Base-by-base conservation (phyloP, 169 alveolate genomes). In the Cryptosporidium sp. region DNA sequence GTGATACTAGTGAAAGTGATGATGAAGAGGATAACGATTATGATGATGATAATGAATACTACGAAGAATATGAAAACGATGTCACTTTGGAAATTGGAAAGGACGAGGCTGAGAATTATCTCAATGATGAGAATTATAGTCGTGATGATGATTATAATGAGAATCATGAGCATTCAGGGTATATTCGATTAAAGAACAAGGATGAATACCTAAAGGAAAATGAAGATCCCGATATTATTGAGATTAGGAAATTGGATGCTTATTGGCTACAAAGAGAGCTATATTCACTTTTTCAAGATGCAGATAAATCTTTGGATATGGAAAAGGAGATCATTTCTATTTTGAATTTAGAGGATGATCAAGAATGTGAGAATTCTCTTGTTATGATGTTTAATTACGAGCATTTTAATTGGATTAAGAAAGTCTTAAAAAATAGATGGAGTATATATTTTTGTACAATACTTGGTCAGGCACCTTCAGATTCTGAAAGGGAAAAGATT, bases 251-350 rank as follows among this genome's bases (percentile, higher is more conserved):
- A 75, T 95, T 97, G 33, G 99, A 97, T 91, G 96, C 98, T 12
- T 98, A 96, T 91, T 98, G 99, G 99, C 94, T 98, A 80, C 98
- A 98, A 93, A 93, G 98, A 48, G 98, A 97, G 89, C 92, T 98
- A 39, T 94, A 94, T 70, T 86, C 93, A 70, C 91, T 96, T 21
- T 95, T 92, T 86, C 87, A 92, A 51, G 98, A 94, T 68, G 94
- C 97, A 10, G 92, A 94, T 31, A 39, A 91, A 56, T 95, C 97
- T 16, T 93, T 95, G 51, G 97, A 96, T 29, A 92, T 97, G 6
- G 99, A 97, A 91, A 94, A 94, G 92, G 96, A 96, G 84, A 94
- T 97, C 18, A 70, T 97, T 58, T 70, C 93, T 12, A 85, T 93
- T 35, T 87, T 97, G 53, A 80, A 86, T 42, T 75, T 92, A 16